These are phyloP conservation scores for Volvariella volvacea DNA, from an alignment of 1,284 basidiomycete genomes.

Conservation along the genomic window DNA sequence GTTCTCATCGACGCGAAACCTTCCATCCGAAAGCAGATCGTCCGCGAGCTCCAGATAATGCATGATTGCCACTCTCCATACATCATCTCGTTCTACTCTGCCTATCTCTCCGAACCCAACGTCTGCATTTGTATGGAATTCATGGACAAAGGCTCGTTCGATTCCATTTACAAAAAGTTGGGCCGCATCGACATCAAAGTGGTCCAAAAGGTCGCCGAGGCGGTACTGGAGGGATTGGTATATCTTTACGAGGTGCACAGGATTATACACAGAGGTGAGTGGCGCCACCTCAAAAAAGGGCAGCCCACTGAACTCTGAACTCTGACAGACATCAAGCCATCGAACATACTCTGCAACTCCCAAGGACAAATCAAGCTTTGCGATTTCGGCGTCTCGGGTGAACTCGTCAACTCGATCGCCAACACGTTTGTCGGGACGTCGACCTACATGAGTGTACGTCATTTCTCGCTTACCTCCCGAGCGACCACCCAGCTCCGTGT, in stretches of 20 bases:
- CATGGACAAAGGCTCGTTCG: conserved; percentile 90
- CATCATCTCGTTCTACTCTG: conserved; percentile 96
- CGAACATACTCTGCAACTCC: conserved; percentile 94
- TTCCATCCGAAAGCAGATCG: conserved; percentile 94
- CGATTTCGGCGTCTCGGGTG: conserved; percentile 98
- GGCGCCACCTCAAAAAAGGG: not conserved
- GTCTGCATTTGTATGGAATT: conserved; percentile 99
- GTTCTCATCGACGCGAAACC: conserved; percentile 98
- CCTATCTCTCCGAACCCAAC: conserved; percentile 93
- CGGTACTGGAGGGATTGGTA: conserved; percentile 90
- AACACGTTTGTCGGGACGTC: conserved; percentile 99
- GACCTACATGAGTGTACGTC: conserved; percentile 96
- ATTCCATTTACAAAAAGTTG: conserved; percentile 91
- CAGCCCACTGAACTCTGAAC: no score
- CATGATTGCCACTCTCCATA: conserved; percentile 91
- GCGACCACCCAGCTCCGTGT: not conserved
- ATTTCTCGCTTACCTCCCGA: no score
- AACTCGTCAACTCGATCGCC: conserved; percentile 97
- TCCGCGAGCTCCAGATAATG: conserved; percentile 97
- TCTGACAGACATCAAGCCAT: conserved; percentile 90
- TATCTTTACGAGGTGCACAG: conserved; percentile 99
- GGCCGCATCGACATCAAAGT: conserved; percentile 88
- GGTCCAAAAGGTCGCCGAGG: conserved; percentile 85
- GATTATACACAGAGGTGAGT: conserved; percentile 94
- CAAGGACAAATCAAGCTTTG: conserved; percentile 96